Evolutionary conservation across 1,284 basidiomycete species (phyloP).

Genomic region (Coniferiporia weirii): DNA sequence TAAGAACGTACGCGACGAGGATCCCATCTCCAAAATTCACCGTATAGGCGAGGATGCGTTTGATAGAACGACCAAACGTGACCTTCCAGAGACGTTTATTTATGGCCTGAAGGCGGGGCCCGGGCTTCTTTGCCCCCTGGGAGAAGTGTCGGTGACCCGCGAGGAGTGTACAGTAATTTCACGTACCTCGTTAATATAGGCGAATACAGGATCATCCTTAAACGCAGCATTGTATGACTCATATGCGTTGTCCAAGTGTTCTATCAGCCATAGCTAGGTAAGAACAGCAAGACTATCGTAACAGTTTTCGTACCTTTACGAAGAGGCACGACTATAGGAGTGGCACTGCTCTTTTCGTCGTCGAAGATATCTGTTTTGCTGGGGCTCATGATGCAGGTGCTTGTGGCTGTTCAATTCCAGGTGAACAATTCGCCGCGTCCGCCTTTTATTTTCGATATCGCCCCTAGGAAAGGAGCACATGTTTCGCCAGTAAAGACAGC

Average conservation of each 20-base stretch:
- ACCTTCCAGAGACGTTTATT: constrained; percentile 1
- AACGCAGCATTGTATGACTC: constrained; percentile 4
- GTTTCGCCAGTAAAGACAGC: too few relatives aligned
- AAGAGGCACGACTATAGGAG: not conserved
- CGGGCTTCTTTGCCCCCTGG: constrained; percentile 2
- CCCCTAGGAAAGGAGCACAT: too few relatives aligned
- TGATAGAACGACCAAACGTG: not conserved
- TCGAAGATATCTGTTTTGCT: not conserved
- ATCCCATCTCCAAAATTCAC: constrained; percentile 10
- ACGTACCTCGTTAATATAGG: constrained; percentile 6
- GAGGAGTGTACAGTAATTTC: not conserved
- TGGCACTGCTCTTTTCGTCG: not conserved
- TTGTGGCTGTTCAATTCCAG: too few relatives aligned
- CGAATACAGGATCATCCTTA: constrained; percentile 5
- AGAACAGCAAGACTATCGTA: not conserved
- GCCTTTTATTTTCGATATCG: too few relatives aligned
- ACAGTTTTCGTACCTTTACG: not conserved
- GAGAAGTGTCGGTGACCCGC: not conserved
- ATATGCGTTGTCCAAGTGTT: constrained; percentile 7
- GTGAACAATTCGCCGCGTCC: too few relatives aligned
- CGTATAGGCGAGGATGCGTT: constrained; percentile 9
- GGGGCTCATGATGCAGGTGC: not conserved
- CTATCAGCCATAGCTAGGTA: not conserved
- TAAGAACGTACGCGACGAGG: constrained; percentile 3
- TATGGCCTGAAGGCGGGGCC: not conserved